Percentiles rank a stretch among this genome's conserved stretches.
phyloP scores from a whole-genome alignment of 2,329 filamentous ascomycete genomes.

The Colletotrichum sp. region DNA sequence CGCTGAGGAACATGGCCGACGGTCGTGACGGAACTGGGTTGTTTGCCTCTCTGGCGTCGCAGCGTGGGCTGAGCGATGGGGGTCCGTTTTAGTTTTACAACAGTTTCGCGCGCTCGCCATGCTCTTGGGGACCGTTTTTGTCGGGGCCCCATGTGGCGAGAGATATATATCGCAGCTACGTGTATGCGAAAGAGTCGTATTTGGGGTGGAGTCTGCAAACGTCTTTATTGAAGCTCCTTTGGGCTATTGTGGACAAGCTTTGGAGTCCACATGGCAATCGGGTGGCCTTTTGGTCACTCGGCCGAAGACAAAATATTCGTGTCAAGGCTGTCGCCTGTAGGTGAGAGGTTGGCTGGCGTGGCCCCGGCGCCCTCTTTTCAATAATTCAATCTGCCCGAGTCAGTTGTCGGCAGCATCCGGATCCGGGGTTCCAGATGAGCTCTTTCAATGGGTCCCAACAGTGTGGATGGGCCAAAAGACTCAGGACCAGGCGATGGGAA shows the following conservation, averaged over 20 bases:
- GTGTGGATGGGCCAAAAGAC: neutral
- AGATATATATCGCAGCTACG: neutral
- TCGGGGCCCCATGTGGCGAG: neutral
- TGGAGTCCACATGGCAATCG: neutral
- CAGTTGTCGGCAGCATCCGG: neutral
- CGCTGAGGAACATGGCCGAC: neutral
- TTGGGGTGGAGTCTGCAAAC: neutral
- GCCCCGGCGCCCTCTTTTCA: neutral
- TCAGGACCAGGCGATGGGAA: neutral
- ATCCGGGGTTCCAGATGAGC: neutral
- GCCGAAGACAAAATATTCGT: neutral
- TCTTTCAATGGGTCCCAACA: neutral
- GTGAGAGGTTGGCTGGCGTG: neutral
- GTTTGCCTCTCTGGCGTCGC: neutral
- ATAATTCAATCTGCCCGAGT: constrained; percentile 17
- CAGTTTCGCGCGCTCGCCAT: neutral
- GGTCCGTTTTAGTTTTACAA: neutral
- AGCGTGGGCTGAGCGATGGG: neutral
- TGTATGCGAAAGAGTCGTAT: neutral
- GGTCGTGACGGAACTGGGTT: neutral
- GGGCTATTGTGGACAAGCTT: neutral
- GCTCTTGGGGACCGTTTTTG: neutral
- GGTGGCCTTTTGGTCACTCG: neutral
- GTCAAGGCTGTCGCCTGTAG: neutral
- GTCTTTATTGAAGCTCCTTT: neutral